Conservation (phyloP, 2,329 filamentous ascomycete genomes). For the Fusarium euwallaceae region DNA sequence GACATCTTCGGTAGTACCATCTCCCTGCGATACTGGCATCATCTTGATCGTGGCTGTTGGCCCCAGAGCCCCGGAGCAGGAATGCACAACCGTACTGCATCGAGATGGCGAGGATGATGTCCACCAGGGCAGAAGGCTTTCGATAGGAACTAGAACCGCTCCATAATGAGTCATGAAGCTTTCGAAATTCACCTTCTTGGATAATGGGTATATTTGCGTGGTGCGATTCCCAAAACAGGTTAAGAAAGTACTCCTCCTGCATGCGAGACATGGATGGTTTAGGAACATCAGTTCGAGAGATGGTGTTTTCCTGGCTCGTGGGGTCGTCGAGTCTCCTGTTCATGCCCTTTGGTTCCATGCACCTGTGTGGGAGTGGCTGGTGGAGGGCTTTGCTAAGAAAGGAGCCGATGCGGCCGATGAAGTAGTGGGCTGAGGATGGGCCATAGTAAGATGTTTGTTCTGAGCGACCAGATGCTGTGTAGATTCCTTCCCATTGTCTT, state of each 20-base stretch:
- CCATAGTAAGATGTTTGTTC: slow-evolving; percentile 58
- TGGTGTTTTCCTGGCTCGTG: neutral
- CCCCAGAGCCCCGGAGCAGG: slow-evolving; percentile 7
- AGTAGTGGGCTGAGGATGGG: slow-evolving; percentile 59
- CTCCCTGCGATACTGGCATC: slow-evolving; percentile 55
- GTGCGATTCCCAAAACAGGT: slow-evolving; percentile 61
- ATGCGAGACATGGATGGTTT: slow-evolving; percentile 53
- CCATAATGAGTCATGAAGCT: slow-evolving; percentile 56
- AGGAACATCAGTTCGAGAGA: neutral
- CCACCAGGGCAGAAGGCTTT: slow-evolving; percentile 62
- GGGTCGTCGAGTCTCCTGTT: slow-evolving; percentile 20
- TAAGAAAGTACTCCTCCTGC: slow-evolving; percentile 62
- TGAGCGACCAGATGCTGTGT: slow-evolving; percentile 48
- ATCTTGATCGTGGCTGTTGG: neutral
- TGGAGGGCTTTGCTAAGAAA: slow-evolving; percentile 53
- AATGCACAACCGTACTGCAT: slow-evolving; percentile 60
- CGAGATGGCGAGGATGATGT: slow-evolving; percentile 65
- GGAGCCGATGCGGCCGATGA: slow-evolving; percentile 56
- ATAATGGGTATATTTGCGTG: slow-evolving; percentile 24
- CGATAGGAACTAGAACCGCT: slow-evolving; percentile 37
- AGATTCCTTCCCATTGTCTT: neutral
- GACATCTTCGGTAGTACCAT: slow-evolving; percentile 61
- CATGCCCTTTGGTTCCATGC: slow-evolving; percentile 34
- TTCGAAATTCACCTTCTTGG: neutral
- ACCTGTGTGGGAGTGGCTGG: slow-evolving; percentile 34